A percentile compares a stretch with the other conserved stretches of the same genome.
phyloP scores from a whole-genome alignment of 768 basidiomycete genomes.

The Mycena rebaudengoi region DNA sequence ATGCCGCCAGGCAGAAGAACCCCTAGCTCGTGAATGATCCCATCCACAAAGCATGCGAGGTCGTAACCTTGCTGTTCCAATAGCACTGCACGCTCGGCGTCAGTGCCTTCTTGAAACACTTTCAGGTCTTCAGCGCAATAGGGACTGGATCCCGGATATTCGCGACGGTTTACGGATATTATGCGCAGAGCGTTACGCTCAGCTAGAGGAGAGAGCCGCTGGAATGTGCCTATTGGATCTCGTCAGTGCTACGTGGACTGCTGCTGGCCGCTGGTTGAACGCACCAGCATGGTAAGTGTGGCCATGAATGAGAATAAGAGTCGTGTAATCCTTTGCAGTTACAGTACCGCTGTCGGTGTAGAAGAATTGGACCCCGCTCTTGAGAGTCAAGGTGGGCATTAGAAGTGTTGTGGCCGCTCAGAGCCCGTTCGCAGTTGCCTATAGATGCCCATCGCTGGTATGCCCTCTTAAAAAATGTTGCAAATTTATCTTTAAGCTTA shows the following conservation, averaged over 20 bases:
- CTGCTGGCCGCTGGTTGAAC: neutral
- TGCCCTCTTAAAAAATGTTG: too few relatives aligned
- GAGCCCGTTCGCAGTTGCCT: too few relatives aligned
- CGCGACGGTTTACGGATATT: constrained; percentile 44
- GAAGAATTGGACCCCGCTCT: constrained; percentile 29
- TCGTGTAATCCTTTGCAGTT: constrained; percentile 20
- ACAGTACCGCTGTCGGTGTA: constrained; percentile 40
- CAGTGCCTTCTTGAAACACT: constrained; percentile 20
- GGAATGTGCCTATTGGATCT: constrained; percentile 31
- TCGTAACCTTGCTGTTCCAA: constrained; percentile 39
- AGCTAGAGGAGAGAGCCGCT: constrained; percentile 29
- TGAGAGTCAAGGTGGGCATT: constrained; percentile 24
- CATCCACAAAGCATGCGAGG: constrained; percentile 37
- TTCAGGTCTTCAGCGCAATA: constrained; percentile 37
- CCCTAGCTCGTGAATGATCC: constrained; percentile 29
- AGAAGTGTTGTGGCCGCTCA: neutral
- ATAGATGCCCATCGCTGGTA: neutral
- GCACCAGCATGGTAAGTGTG: constrained; percentile 39
- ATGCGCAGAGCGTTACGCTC: constrained; percentile 30
- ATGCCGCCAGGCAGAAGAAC: constrained; percentile 31
- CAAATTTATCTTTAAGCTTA: too few relatives aligned
- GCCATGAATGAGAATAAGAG: constrained; percentile 40
- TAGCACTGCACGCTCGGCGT: constrained; percentile 25
- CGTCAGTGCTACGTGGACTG: neutral
- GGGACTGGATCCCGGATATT: constrained; percentile 42